A percentile compares a stretch with the other conserved stretches of the same genome.
These are phyloP conservation scores for Phyllosticta capitalensis DNA, from an alignment of 2,329 filamentous ascomycete species.

Conservation along the genomic window DNA sequence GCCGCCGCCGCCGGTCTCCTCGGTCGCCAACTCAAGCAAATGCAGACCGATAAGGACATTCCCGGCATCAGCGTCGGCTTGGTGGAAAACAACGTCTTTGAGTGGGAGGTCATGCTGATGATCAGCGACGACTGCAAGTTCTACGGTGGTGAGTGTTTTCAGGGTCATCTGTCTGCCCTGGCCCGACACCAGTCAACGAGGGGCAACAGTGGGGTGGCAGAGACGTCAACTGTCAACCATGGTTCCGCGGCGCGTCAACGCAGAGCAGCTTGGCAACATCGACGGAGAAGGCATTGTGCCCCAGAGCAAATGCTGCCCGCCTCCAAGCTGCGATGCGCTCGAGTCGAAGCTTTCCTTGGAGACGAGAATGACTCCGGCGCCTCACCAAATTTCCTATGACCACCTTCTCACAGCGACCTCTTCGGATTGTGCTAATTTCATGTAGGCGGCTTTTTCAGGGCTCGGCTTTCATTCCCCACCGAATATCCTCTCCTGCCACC, in stretches of 20 bases:
- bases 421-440: background rate
- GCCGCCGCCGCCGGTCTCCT: slow-evolving; percentile 64
- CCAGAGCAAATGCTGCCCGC: too few relatives aligned
- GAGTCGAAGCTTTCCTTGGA: background rate
- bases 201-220: background rate
- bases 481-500: slow-evolving; percentile 96
- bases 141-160: slow-evolving; percentile 63
- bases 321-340: too few relatives aligned
- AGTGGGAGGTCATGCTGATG: slow-evolving; percentile 99
- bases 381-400: background rate
- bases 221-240: too few relatives aligned
- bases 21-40: slow-evolving; percentile 80
- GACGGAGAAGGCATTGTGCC: too few relatives aligned
- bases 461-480: slow-evolving; percentile 86
- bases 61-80: slow-evolving; percentile 91
- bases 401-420: background rate
- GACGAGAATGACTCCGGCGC: background rate
- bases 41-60: slow-evolving; percentile 84
- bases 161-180: background rate
- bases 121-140: slow-evolving; percentile 88
- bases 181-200: background rate
- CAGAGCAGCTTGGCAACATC: too few relatives aligned
- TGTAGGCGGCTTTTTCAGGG: slow-evolving; percentile 82
- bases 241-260: too few relatives aligned
- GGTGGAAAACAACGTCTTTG: slow-evolving; percentile 77